Percentiles rank a stretch among this genome's conserved stretches.
phyloP scores from a whole-genome alignment of 768 basidiomycete species.

The Kwoniella sp. region DNA sequence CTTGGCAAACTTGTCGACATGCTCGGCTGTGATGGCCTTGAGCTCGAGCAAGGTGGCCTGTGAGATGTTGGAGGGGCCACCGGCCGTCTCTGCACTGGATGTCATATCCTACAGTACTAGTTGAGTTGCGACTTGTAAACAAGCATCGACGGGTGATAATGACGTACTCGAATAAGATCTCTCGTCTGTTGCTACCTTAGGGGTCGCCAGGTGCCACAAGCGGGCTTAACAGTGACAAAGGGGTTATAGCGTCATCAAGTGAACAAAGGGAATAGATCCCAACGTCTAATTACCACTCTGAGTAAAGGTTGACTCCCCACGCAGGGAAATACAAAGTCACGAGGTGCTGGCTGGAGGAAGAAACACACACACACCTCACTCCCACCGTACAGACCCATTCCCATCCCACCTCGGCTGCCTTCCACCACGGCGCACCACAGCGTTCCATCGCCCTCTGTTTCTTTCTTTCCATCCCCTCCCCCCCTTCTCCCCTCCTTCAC shows the following conservation, averaged over 20 bases:
- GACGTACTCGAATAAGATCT: neutral
- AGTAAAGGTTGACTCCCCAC: too few relatives aligned
- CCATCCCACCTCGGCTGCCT: too few relatives aligned
- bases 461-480: neutral
- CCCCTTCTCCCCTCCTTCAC: neutral
- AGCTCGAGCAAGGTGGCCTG: constrained; percentile 41
- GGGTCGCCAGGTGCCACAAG: neutral
- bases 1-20: constrained; percentile 40
- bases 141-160: neutral
- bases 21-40: constrained; percentile 46
- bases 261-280: too few relatives aligned
- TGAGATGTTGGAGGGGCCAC: constrained; percentile 32
- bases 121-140: neutral
- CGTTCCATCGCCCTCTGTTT: neutral
- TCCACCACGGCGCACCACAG: too few relatives aligned
- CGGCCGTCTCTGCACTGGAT: constrained; percentile 1
- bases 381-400: too few relatives aligned
- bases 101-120: neutral
- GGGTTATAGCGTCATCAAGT: too few relatives aligned
- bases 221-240: too few relatives aligned
- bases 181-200: too few relatives aligned
- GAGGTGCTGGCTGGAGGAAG: too few relatives aligned
- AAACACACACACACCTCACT: too few relatives aligned
- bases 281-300: too few relatives aligned
- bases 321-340: too few relatives aligned